Base-by-base conservation (phyloP, 768 basidiomycete species). In the Leccinum subtestaceum region DNA sequence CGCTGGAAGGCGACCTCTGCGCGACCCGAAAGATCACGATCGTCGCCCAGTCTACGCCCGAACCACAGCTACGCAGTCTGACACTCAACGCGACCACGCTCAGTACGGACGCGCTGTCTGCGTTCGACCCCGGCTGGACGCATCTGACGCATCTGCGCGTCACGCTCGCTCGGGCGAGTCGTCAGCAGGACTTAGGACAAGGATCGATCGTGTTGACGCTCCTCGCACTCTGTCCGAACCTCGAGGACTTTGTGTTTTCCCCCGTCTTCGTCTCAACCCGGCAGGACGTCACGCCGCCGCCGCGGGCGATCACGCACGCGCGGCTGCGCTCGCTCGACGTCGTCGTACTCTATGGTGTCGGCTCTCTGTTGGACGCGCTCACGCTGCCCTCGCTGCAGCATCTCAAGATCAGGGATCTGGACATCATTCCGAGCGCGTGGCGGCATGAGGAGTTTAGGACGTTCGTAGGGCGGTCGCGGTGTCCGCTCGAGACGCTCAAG, bases 401-500 rank as follows among this genome's bases (percentile, higher is more conserved):
- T 11, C 55, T 68, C 50, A 52, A 58, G 36, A 50, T 64, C 17
- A 17, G 21, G 21, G 49, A 65, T 56, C 34, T 67, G n/a, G 65
- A 66, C 23, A 57, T 66, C 23, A 8, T 63, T n/a, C 65, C 65
- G 19, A 56, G 53, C 11, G 15, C 25, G 5, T 70, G 67, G 63
- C 58, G 40, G 31, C 54, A 63, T 10, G 23, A 47, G 7, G 53
- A 55, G 9, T 46, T 68, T 50, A 68, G 31, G 45, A 13, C 61
- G 21, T 70, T 70, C 15, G 12, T 70, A 25, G 21, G n/a, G 36
- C 56, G 68, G 3, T 70, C 66, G 15, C 5, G 6, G 29, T 70
- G 69, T 32, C 69, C 63, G 6, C 55, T 68, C 10, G 66, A 63
- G 60, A 59, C 25, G 17, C 60, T 68, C 21, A 47, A 17, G 31